Evolutionary conservation across 306 rosid genomes (phyloP), one percentile per base, ranked within the genome.

Genomic region (Delonix regia): DNA sequence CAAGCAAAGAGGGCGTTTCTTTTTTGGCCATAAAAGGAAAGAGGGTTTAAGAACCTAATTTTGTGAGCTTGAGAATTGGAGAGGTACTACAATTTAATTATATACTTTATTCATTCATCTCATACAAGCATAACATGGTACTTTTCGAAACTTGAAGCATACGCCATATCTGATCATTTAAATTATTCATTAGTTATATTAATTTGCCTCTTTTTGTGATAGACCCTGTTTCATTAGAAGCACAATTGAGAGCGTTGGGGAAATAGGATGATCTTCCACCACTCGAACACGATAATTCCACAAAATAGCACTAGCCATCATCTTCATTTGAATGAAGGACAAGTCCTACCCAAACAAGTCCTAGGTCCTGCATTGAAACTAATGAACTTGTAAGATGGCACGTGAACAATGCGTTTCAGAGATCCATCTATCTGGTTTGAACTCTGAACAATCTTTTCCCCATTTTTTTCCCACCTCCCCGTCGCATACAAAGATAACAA

Each of bases 151-250:
- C 38, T 34, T 3, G 38, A 34, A 6, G 5, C 38, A 13, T 45
- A 51, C 60, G 19, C 1, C 60, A 53, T 0, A 18, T n/a, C n/a
- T n/a, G 2, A 18, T 18, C 0, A 18, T 18, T 18, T 16, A 49
- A 4, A 4, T 18, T 49, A 11, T n/a, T 7, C 9, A 42, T 8
- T 1, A 1, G 1, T 15, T 2, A 13, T 16, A 15, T 18, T 1
- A n/a, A n/a, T n/a, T n/a, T n/a, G n/a, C n/a, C 69, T 16, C 41
- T 30, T n/a, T 30, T 62, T 3, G 11, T 33, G 47, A 62, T 21
- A 62, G 69, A 62, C 69, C 69, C 8, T 62, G n/a, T 41, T 62
- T 62, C 45, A 62, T 62, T 1, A 62, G 25, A n/a, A 62, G 69
- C 25, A 62, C 45, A 18, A 62, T 34, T 7, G 69, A 33, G 34